Evolutionary conservation across 2,329 filamentous ascomycete genomes (phyloP).

Genomic region (Fusarium scirpi): DNA sequence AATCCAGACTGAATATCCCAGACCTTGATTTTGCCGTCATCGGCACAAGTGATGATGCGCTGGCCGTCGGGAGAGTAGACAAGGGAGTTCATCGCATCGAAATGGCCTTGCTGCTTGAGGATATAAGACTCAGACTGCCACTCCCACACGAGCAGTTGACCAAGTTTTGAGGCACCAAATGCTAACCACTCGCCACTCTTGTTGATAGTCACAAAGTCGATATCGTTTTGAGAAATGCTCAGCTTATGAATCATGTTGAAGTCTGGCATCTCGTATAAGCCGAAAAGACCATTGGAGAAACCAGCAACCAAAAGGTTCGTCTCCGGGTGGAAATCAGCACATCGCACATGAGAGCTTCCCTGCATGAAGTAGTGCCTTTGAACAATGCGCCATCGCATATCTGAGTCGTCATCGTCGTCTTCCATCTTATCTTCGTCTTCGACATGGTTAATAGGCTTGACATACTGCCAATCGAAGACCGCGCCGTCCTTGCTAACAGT

Average conservation of each 20-base stretch:
- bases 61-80: conserved; percentile 95
- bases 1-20: conserved; percentile 98
- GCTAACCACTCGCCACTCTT: conserved; percentile 96
- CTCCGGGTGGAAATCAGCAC: conserved; percentile 87
- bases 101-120: conserved; percentile 96
- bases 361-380: conserved; percentile 95
- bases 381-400: conserved; percentile 91
- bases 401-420: conserved; percentile 68
- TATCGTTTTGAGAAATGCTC: conserved; percentile 96
- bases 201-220: conserved; percentile 95
- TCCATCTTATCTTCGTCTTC: conserved; percentile 71
- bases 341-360: conserved; percentile 85
- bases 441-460: conserved; percentile 66
- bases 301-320: conserved; percentile 95
- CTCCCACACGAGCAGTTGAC: conserved; percentile 98
- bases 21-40: conserved; percentile 98
- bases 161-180: conserved; percentile 93
- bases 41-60: conserved; percentile 90
- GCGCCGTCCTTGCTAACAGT: conserved; percentile 98
- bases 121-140: conserved; percentile 99
- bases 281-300: conserved; percentile 94
- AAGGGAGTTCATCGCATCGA: conserved; percentile 93
- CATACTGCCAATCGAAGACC: conserved; percentile 92
- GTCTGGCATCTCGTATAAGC: conserved; percentile 93
- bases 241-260: conserved; percentile 94